These are phyloP conservation scores for Wickerhamomyces chambardii DNA, from an alignment of 805 yeast genomes.

Conservation along the genomic window DNA sequence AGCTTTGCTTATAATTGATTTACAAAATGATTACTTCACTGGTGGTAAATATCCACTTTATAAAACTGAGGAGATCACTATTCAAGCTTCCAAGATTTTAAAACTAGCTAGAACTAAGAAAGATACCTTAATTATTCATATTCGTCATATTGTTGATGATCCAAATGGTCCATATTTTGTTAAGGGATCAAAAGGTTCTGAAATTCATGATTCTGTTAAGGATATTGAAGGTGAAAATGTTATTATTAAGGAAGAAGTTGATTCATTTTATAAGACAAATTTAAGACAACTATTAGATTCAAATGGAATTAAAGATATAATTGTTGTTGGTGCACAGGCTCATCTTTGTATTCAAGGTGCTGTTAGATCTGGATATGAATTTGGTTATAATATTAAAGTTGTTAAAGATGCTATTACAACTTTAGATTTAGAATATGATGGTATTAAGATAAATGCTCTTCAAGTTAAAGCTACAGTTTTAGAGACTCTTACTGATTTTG, in stretches of 20 bases:
- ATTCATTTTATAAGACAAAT: conserved; percentile 8
- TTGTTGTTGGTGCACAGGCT: conserved; percentile 12
- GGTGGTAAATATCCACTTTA: conserved; percentile 6
- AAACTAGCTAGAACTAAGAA: conserved; percentile 4
- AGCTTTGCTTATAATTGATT: conserved; percentile 7
- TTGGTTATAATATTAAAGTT: conserved; percentile 8
- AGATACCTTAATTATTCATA: conserved; percentile 5
- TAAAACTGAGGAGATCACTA: conserved; percentile 6
- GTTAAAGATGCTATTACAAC: conserved; percentile 12
- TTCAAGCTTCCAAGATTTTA: conserved; percentile 6
- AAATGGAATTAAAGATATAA: conserved; percentile 3
- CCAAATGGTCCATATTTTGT: conserved; percentile 5
- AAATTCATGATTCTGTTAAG: conserved; percentile 5
- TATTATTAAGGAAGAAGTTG: conserved; percentile 7
- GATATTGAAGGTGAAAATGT: conserved; percentile 5
- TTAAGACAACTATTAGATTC: conserved; percentile 4
- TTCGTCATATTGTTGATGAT: conserved; percentile 5
- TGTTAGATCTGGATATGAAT: conserved; percentile 9
- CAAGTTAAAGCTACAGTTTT: conserved; percentile 7
- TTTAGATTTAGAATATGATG: conserved; percentile 10
- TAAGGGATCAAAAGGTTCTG: conserved; percentile 4
- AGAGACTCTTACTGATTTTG: conserved; percentile 6
- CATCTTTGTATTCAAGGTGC: conserved; percentile 13
- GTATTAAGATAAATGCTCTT: conserved; percentile 4
- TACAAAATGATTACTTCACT: conserved; percentile 14